Percentiles rank a stretch among this genome's conserved stretches.
These are phyloP conservation scores for Trichoderma asperellum DNA, from an alignment of 2,329 filamentous ascomycete species.

Conservation along the genomic window DNA sequence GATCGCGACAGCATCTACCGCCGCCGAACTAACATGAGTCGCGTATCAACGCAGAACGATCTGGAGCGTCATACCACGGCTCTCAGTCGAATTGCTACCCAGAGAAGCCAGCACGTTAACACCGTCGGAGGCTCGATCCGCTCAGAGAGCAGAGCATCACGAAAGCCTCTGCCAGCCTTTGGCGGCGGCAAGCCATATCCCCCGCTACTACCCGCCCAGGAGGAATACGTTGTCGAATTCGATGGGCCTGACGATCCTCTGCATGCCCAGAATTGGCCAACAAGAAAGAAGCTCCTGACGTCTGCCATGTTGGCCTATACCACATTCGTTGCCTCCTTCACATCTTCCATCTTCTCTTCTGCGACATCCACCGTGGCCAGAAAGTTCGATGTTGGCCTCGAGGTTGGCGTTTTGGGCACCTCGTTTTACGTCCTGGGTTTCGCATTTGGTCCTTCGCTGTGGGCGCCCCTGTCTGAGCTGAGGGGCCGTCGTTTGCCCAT, in stretches of 20 bases:
- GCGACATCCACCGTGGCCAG: slow-evolving; percentile 61
- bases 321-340: slow-evolving; percentile 72
- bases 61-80: slow-evolving; percentile 71
- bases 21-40: slow-evolving; percentile 55
- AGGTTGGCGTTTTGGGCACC: slow-evolving; percentile 67
- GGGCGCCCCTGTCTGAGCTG: slow-evolving; percentile 74
- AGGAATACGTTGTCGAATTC: slow-evolving; percentile 84
- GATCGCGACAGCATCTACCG: slow-evolving; percentile 44
- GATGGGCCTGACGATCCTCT: slow-evolving; percentile 81
- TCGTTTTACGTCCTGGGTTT: slow-evolving; percentile 74
- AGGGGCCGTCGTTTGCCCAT: slow-evolving; percentile 68
- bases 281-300: slow-evolving; percentile 74
- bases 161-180: slow-evolving; percentile 67
- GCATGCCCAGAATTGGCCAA: slow-evolving; percentile 85
- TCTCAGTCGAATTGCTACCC: slow-evolving; percentile 72
- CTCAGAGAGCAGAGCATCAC: slow-evolving; percentile 52
- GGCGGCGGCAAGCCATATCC: slow-evolving; percentile 77
- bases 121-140: slow-evolving; percentile 64
- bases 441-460: slow-evolving; percentile 71
- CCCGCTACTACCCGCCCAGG: slow-evolving; percentile 67
- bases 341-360: slow-evolving; percentile 74
- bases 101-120: slow-evolving; percentile 68
- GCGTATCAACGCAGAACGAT: slow-evolving; percentile 67
- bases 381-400: slow-evolving; percentile 62
- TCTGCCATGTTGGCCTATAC: slow-evolving; percentile 73